Evolutionary conservation across 2,329 filamentous ascomycete genomes (phyloP), one percentile per base, ranked within the genome.

Genomic region (Colletotrichum plurivorum): DNA sequence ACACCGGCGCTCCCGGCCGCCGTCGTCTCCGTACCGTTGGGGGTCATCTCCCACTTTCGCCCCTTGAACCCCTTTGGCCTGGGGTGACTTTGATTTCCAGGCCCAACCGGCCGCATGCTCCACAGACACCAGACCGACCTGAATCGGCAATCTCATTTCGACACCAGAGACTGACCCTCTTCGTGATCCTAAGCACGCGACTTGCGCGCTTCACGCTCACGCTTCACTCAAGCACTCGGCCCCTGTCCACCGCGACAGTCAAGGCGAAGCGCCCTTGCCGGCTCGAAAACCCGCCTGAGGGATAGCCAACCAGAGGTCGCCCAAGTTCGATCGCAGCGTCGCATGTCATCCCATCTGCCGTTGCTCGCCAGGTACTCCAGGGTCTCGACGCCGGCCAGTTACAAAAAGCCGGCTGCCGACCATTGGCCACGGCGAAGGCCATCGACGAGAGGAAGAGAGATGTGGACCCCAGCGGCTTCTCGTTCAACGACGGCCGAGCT

Each of bases 91-190:
- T 67, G 25, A 69, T 60, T 60, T 61, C 63, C 20, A 66, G 62
- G 66, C 55, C 65, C 51, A 51, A 67, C 51, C 63, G 27, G 55
- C 51, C 25, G 43, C 41, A 46, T 52, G 46, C 36, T 68, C 67
- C 67, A 69, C 67, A 31, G 48, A 46, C n/a, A 18, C 53, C 67
- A 70, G 48, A 63, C 22, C 43, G 31, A 68, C 63, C 67, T 70
- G 64, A 63, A 68, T 59, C 39, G 31, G 63, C 41, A 70, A 63
- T 68, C 48, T 70, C 67, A 54, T 70, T 68, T 63, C 41, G 63
- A 18, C 31, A 12, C 52, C 49, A 20, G 18, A 54, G 43, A 46
- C 25, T 56, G 43, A 46, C 25, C 63, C 27, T 57, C 27, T 59
- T 12, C 31, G 31, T 36, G 31, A 36, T 10, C 10, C 31, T 36